Conservation (phyloP, 352 stramenopile species). For the Phytophthora pluvialis region DNA sequence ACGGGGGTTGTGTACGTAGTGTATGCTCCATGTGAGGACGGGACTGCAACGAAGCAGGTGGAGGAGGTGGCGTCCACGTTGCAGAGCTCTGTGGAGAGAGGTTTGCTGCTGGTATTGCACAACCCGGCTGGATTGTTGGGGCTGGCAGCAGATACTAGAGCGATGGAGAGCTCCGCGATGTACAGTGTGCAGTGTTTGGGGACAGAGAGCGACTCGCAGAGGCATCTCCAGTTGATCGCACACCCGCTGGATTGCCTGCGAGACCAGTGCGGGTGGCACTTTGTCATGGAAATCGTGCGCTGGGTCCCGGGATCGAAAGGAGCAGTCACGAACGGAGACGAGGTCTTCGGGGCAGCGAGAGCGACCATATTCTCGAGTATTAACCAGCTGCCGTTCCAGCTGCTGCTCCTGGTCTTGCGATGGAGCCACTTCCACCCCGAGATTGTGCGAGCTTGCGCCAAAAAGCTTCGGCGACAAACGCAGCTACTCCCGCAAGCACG, state of each 20-base stretch:
- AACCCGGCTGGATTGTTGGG: conserved; percentile 25
- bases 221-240: conserved; percentile 16
- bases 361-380: conserved; percentile 44
- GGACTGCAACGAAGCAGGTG: conserved; percentile 10
- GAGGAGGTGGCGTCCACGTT: conserved; percentile 2
- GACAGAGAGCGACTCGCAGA: conserved; percentile 8
- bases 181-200: conserved; percentile 6
- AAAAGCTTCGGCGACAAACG: conserved; percentile 59
- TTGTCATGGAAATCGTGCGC: conserved; percentile 61
- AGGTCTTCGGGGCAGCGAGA: conserved; percentile 9
- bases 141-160: conserved; percentile 4
- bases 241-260: conserved; percentile 48
- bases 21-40: conserved; percentile 23
- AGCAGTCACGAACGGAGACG: neutral
- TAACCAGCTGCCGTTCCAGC: conserved; percentile 69
- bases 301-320: conserved; percentile 12
- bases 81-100: neutral
- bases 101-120: conserved; percentile 30
- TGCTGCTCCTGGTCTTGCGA: conserved; percentile 66
- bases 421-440: conserved; percentile 78
- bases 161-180: neutral
- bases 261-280: conserved; percentile 57
- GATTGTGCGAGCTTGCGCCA: conserved; percentile 40
- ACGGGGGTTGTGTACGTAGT: conserved; percentile 32
- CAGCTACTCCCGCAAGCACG: conserved; percentile 54